A percentile compares a stretch with the other conserved stretches of the same genome.
Conservation (phyloP, 2,329 filamentous ascomycete genomes). For the Microdochium bolleyi region DNA sequence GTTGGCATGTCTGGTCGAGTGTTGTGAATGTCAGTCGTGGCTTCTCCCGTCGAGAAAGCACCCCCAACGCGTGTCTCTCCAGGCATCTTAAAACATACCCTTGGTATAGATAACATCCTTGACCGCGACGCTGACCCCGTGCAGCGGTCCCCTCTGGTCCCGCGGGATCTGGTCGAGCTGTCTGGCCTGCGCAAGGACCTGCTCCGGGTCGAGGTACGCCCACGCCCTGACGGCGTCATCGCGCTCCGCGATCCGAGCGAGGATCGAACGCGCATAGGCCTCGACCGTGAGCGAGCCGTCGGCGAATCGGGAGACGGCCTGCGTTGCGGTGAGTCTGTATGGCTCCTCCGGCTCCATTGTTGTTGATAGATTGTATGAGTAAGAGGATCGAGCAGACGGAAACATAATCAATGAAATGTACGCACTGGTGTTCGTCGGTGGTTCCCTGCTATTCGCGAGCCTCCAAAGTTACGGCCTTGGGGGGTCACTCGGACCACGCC, state of each 20-base stretch:
- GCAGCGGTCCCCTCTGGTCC: slow-evolving; percentile 37
- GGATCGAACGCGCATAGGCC: slow-evolving; percentile 34
- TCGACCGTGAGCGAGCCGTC: slow-evolving; percentile 35
- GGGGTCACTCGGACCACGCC: no score
- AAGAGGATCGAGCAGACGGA: no score
- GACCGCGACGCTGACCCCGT: slow-evolving; percentile 43
- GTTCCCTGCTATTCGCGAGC: no score
- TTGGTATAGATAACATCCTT: slow-evolving; percentile 49
- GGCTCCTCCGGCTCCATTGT: slow-evolving; percentile 12
- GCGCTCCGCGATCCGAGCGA: slow-evolving; percentile 29
- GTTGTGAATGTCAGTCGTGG: no score
- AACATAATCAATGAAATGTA: no score
- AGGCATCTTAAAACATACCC: slow-evolving; percentile 26
- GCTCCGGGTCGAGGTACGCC: slow-evolving; percentile 32
- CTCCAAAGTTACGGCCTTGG: no score
- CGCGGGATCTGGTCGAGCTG: slow-evolving; percentile 35
- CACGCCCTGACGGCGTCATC: slow-evolving; percentile 36
- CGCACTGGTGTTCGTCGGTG: no score
- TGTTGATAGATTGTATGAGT: background rate
- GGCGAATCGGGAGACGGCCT: slow-evolving; percentile 28
- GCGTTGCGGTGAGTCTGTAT: slow-evolving; percentile 32
- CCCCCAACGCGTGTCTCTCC: no score
- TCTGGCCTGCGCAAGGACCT: slow-evolving; percentile 37
- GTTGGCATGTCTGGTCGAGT: slow-evolving; percentile 48
- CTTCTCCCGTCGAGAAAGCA: no score